These are phyloP conservation scores for Rhodotorula sp. DNA, from an alignment of 1,284 basidiomycete species.

Conservation along the genomic window DNA sequence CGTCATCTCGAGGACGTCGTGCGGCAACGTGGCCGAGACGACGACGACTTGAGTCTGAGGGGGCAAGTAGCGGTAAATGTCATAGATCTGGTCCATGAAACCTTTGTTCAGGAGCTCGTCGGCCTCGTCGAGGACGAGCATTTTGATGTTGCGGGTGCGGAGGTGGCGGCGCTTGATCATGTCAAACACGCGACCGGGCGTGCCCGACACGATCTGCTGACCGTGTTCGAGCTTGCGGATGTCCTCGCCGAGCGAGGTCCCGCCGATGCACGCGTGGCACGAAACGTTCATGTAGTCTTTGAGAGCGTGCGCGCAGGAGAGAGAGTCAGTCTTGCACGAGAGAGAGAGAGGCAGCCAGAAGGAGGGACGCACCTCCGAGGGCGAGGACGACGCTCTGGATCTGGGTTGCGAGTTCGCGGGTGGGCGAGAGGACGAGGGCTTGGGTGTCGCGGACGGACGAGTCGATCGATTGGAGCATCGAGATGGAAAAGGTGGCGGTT, in stretches of 20 bases:
- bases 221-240: conserved; percentile 98
- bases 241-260: conserved; percentile 95
- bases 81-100: conserved; percentile 99
- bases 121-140: conserved; percentile 97
- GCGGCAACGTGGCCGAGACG: conserved; percentile 90
- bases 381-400: conserved; percentile 94
- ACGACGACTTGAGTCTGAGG: conserved; percentile 90
- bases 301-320: too few relatives aligned
- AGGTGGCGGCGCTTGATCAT: conserved; percentile 96
- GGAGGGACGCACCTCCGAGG: conserved; percentile 61
- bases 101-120: conserved; percentile 97
- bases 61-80: conserved; percentile 96
- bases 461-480: conserved; percentile 77
- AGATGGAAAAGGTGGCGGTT: conserved; percentile 78
- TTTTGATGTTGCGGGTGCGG: conserved; percentile 97
- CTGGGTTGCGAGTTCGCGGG: conserved; percentile 92
- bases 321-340: background rate
- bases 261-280: conserved; percentile 98
- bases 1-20: conserved; percentile 99
- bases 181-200: conserved; percentile 97
- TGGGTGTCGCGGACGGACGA: conserved; percentile 93
- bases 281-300: conserved; percentile 74
- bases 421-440: conserved; percentile 90
- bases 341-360: too few relatives aligned
- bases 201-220: conserved; percentile 95